Percentiles rank a stretch among this genome's conserved stretches.
Evolutionary conservation across 2,329 filamentous ascomycete genomes (phyloP).

Genomic region (Camillea tinctor): DNA sequence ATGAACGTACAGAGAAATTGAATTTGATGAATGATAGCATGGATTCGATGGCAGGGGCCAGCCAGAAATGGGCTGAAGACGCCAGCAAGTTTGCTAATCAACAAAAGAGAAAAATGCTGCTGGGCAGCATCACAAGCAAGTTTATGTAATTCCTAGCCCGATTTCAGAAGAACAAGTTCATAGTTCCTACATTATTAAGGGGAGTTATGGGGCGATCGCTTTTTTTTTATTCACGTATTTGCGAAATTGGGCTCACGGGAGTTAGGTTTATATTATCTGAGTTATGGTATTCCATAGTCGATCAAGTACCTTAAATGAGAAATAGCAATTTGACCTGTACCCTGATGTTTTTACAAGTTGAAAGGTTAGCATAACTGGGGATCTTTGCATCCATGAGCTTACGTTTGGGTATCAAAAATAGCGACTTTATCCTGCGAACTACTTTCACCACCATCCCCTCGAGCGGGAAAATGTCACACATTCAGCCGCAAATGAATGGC

Average conservation of each 20-base stretch:
- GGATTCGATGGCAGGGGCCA: conserved; percentile 77
- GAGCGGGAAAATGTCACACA: conserved; percentile 3
- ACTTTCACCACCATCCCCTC: too few species aligned
- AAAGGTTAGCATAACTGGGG: not conserved
- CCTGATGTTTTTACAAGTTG: not conserved
- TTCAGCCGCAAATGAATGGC: conserved; percentile 25
- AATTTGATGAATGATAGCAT: conserved; percentile 81
- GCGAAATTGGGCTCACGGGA: not conserved
- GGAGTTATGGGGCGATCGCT: not conserved
- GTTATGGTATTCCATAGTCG: not conserved
- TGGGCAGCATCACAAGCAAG: conserved; percentile 66
- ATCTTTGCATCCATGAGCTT: too few species aligned
- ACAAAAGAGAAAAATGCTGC: conserved; percentile 82
- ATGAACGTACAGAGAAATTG: conserved; percentile 86
- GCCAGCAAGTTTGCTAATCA: conserved; percentile 82
- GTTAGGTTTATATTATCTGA: not conserved
- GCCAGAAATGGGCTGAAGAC: conserved; percentile 80
- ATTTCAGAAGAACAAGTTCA: not conserved
- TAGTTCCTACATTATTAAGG: not conserved
- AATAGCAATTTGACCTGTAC: not conserved
- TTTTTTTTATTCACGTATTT: not conserved
- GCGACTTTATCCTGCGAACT: too few species aligned
- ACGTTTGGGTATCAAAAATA: too few species aligned
- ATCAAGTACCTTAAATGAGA: not conserved
- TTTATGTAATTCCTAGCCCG: conserved; percentile 37